phyloP scores from a whole-genome alignment of 345 rosid genomes.

The Punica granatum region DNA sequence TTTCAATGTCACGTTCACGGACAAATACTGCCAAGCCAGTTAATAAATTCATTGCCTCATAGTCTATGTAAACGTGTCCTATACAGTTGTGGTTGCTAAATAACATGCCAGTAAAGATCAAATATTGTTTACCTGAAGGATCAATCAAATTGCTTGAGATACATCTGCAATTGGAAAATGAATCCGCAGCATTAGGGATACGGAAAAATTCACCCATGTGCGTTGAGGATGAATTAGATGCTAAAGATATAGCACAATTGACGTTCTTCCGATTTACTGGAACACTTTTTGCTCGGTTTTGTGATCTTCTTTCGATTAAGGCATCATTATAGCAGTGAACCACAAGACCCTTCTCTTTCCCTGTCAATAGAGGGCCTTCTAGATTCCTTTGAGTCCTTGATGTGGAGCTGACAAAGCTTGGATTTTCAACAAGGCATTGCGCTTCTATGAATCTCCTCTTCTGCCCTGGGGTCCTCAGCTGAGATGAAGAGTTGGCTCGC shows the following conservation, averaged over 20 bases:
- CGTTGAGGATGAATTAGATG: conserved; percentile 36
- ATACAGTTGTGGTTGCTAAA: background rate
- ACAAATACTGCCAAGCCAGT: background rate
- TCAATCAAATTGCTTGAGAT: conserved; percentile 63
- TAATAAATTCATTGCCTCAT: background rate
- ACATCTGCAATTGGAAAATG: conserved; percentile 72
- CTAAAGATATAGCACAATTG: conserved; percentile 24
- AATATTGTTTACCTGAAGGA: conserved; percentile 42
- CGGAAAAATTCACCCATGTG: conserved; percentile 19
- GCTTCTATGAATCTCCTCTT: conserved; percentile 48
- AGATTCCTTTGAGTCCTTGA: conserved; percentile 21
- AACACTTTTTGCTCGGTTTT: background rate
- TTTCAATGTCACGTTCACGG: background rate
- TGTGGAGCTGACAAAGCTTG: conserved; percentile 24
- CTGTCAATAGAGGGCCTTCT: conserved; percentile 19
- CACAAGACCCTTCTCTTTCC: conserved; percentile 14
- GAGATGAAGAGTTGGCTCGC: conserved; percentile 35
- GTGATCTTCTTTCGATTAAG: background rate
- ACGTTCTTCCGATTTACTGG: conserved; percentile 9
- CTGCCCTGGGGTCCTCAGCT: conserved; percentile 30
- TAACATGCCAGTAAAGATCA: background rate
- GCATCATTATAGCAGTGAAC: conserved; percentile 1
- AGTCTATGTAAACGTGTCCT: background rate
- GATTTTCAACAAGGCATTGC: conserved; percentile 32
- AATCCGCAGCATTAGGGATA: conserved; percentile 46